Conservation (phyloP, 345 rosid species). For the Bruguiera parviflora region DNA sequence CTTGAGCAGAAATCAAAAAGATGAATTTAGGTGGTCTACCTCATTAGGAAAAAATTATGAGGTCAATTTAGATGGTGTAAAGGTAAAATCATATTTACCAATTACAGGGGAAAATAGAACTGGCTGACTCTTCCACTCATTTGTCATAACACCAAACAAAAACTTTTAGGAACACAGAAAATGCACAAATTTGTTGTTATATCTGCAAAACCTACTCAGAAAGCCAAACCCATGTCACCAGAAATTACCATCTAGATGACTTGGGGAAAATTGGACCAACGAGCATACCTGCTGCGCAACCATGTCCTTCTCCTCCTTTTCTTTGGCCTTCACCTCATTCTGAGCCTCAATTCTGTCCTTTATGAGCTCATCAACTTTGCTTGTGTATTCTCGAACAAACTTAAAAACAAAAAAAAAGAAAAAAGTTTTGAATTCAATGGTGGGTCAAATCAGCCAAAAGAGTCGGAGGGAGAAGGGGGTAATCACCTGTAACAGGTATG, state of each 20-base stretch:
- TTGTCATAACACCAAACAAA: no score
- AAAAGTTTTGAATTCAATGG: not conserved
- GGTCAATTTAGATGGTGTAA: no score
- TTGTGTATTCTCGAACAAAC: constrained; percentile 70
- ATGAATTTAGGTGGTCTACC: no score
- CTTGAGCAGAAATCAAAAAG: no score
- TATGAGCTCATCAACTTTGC: constrained; percentile 74
- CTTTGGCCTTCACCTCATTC: constrained; percentile 59
- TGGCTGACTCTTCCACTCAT: no score
- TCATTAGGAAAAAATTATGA: no score
- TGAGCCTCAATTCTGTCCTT: constrained; percentile 68
- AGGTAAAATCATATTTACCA: no score
- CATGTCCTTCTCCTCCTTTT: constrained; percentile 68
- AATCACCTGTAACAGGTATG: constrained; percentile 39
- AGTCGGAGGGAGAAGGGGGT: not conserved
- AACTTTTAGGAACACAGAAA: no score
- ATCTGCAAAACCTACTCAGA: no score
- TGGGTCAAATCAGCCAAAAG: not conserved
- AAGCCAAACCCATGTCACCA: no score
- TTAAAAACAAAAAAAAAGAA: constrained; percentile 10
- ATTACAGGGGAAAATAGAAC: no score
- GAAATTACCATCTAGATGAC: not conserved
- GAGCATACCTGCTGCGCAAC: constrained; percentile 69
- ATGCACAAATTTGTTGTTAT: no score
- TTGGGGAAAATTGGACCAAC: not conserved